Conservation (phyloP, 495 filamentous ascomycete genomes). For the Penicillium pancosmium region DNA sequence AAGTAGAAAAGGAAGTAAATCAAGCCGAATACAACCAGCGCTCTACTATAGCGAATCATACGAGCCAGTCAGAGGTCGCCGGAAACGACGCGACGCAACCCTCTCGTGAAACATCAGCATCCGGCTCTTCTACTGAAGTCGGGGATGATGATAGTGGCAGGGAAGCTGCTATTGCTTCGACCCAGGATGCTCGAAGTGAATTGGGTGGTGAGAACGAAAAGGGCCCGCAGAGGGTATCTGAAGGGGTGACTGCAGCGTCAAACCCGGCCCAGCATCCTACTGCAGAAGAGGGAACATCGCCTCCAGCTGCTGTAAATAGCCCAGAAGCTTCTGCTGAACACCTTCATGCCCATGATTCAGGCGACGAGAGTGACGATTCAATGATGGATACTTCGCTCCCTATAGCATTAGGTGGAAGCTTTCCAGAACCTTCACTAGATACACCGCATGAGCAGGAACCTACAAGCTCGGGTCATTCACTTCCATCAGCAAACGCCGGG, state of each 20-base stretch:
- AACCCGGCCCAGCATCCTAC: background rate
- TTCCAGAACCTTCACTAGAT: conserved; percentile 28
- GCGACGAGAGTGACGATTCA: conserved; percentile 45
- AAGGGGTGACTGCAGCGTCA: background rate
- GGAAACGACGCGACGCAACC: background rate
- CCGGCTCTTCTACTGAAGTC: no score
- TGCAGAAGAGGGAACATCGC: background rate
- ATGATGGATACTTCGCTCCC: conserved; percentile 59
- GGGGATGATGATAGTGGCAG: no score
- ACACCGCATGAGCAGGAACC: conserved; percentile 32
- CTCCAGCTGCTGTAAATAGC: background rate
- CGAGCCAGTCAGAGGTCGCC: background rate
- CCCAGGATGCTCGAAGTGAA: background rate
- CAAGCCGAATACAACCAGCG: background rate
- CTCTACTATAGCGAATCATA: background rate
- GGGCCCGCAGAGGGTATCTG: background rate
- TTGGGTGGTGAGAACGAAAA: background rate
- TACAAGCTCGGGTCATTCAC: conserved; percentile 29
- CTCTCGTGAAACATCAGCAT: background rate
- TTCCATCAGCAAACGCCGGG: conserved; percentile 21
- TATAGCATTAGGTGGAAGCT: conserved; percentile 41
- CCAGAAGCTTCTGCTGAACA: conserved; percentile 8
- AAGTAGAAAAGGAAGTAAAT: background rate
- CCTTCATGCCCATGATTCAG: conserved; percentile 26
- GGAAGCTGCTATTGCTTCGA: background rate